phyloP scores from a whole-genome alignment of 345 rosid species.

The Citrus inodora region DNA sequence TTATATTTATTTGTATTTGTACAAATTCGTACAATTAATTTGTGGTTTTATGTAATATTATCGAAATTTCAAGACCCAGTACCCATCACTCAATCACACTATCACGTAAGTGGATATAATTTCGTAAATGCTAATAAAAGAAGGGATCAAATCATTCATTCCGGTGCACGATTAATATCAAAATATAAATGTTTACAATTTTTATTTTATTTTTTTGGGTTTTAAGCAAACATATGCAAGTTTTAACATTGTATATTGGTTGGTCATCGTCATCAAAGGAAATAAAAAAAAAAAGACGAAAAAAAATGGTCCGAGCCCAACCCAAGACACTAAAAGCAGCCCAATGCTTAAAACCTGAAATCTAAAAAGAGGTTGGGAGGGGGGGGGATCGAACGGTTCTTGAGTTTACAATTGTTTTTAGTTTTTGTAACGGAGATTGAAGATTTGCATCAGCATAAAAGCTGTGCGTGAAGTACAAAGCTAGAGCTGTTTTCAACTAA shows the following conservation, averaged over 20 bases:
- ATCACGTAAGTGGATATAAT: neutral
- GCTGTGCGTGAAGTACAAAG: neutral
- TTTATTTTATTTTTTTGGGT: no score
- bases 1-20: no score
- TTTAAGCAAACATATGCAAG: neutral
- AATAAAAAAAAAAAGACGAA: no score
- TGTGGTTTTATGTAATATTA: no score
- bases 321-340: neutral
- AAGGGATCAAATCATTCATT: neutral
- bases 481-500: neutral
- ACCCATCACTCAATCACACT: no score
- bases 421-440: neutral
- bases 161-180: neutral
- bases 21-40: no score
- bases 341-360: neutral
- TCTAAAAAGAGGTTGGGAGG: neutral
- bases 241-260: no score
- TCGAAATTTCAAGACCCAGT: no score
- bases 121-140: neutral
- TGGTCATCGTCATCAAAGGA: no score
- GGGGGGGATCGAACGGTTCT: neutral
- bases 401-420: no score
- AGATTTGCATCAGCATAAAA: neutral
- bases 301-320: neutral
- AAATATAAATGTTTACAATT: neutral